Evolutionary conservation across 768 basidiomycete species (phyloP), one percentile per base, ranked within the genome.

Genomic region (Daedaleopsis sinensis): DNA sequence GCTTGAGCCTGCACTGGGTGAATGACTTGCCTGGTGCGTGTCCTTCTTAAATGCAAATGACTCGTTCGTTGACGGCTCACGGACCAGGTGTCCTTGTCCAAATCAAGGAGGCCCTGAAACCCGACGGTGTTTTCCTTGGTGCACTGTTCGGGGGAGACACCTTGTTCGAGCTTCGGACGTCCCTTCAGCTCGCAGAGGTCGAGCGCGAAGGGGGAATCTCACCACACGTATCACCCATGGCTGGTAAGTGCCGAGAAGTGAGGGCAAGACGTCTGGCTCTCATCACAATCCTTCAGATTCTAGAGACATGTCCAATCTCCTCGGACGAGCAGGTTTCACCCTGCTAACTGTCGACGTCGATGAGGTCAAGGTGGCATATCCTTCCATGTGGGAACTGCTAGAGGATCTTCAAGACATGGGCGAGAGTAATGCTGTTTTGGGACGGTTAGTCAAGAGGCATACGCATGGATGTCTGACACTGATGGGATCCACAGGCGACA

Each of bases 151-250:
- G 97, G 16, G 96, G 97, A 2, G 97, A 98, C 61, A 96, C 95
- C 0, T 78, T 99, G 6, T 99, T 98, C 70, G 97, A 99, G 76
- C 79, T 99, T 2, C 93, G 96, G 67, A 96, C 97, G 39, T 83
- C 96, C 5, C 80, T 99, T 27, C 97, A 98, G 69, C 82, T 99
- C 0, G 96, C 97, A 9, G 93, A 98, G 77, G 79, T 89, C 21
- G 96, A 99, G 68, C 85, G 95, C 10, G 90, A 96, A 73, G 97
- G 97, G 8, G 97, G 97, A 0, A 90, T 99, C 56, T 95, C 95
- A n/a, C 95, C 96, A 7, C 91, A 94, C 59, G 76, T 99, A 38
- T 98, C 96, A 0, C 97, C 97, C 1, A 98, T 99, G 97, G 95
- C 96, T 62, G 92, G 96, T 94, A 59, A 35, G 81, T 69, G 4